phyloP scores from a whole-genome alignment of 2,329 filamentous ascomycete species.

The Coniochaeta sp. region DNA sequence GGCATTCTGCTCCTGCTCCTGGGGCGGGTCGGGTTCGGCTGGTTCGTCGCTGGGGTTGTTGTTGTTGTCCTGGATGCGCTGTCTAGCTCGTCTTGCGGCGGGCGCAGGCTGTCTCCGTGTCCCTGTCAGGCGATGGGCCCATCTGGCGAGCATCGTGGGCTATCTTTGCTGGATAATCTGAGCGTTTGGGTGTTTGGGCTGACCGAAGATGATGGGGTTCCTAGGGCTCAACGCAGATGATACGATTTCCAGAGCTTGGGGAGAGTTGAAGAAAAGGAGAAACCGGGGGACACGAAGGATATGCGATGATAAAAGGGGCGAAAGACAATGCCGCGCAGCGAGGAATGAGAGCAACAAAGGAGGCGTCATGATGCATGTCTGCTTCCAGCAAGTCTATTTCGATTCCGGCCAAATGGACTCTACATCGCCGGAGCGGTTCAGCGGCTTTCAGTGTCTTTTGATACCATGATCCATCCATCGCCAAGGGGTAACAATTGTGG shows the following conservation, averaged over 20 bases:
- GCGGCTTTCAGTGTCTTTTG: too few relatives aligned
- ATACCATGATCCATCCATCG: too few relatives aligned
- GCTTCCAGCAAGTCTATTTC: not conserved
- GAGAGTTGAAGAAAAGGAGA: not conserved
- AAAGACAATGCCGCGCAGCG: not conserved
- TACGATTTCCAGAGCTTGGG: not conserved
- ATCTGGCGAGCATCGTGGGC: not conserved
- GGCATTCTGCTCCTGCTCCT: not conserved
- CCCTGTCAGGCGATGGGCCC: not conserved
- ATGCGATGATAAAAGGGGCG: not conserved
- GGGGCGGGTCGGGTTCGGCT: not conserved
- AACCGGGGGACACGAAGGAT: not conserved
- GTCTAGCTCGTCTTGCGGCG: not conserved
- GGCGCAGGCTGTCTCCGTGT: not conserved
- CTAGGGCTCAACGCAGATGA: too few relatives aligned
- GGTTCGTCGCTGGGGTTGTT: not conserved
- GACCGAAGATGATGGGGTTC: not conserved
- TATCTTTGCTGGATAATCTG: not conserved
- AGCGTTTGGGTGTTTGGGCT: not conserved
- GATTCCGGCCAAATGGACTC: not conserved
- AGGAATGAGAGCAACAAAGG: not conserved
- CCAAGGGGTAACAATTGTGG: too few relatives aligned
- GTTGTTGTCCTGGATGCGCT: not conserved
- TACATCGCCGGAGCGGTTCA: too few relatives aligned
- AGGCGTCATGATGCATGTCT: not conserved